phyloP scores from a whole-genome alignment of 2,329 filamentous ascomycete genomes.

The Zarea fungicola region DNA sequence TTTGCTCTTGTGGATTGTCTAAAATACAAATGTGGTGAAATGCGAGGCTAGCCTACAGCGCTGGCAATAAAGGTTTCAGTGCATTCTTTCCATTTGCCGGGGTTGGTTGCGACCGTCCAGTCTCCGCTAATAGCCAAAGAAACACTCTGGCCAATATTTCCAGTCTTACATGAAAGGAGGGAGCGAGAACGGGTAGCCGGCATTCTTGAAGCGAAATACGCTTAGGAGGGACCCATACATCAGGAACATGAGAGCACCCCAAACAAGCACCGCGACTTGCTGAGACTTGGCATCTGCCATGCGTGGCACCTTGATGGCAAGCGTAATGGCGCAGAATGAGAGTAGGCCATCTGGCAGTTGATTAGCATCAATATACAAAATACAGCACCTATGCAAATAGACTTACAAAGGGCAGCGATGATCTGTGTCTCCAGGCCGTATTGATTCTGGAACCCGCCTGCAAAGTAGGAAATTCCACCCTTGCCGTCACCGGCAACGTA shows the following conservation, averaged over 20 bases:
- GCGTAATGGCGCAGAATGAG: slow-evolving; percentile 84
- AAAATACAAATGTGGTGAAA: too few species aligned
- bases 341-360: slow-evolving; percentile 58
- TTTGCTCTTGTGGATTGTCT: too few species aligned
- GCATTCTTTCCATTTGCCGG: too few species aligned
- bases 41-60: too few species aligned
- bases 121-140: background rate
- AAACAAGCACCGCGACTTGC: slow-evolving; percentile 74
- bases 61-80: too few species aligned
- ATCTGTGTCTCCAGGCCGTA: slow-evolving; percentile 95
- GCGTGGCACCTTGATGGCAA: slow-evolving; percentile 88
- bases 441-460: slow-evolving; percentile 87
- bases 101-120: background rate
- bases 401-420: slow-evolving; percentile 86
- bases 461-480: slow-evolving; percentile 86
- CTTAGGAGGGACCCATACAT: slow-evolving; percentile 94
- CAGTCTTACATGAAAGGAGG: slow-evolving; percentile 69
- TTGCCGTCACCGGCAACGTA: slow-evolving; percentile 82
- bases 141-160: background rate
- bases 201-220: slow-evolving; percentile 91
- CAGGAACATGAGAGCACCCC: slow-evolving; percentile 69
- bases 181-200: slow-evolving; percentile 87
- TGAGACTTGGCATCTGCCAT: slow-evolving; percentile 73
- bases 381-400: background rate
- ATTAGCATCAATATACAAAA: background rate